phyloP scores from a whole-genome alignment of 129 eudicot species.

The Calendula officinalis region DNA sequence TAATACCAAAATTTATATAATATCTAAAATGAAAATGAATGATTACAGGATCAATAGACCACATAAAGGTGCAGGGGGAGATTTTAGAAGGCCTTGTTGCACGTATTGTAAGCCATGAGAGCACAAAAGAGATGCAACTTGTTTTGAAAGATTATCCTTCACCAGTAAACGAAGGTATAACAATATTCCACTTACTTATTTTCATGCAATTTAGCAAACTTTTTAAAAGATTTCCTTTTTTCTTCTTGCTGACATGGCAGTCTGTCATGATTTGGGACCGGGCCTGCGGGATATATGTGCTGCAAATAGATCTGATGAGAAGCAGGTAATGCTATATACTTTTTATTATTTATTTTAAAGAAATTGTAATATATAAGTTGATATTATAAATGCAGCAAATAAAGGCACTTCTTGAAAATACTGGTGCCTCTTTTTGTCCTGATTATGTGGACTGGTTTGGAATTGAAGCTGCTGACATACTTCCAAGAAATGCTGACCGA shows the following conservation, averaged over 20 bases:
- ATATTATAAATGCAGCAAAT: conserved; percentile 67
- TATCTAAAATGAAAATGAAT: conserved; percentile 2
- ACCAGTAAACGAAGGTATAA: conserved; percentile 64
- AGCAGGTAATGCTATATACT: conserved; percentile 47
- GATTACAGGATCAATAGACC: conserved; percentile 64
- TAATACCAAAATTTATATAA: conserved; percentile 5
- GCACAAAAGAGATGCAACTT: conserved; percentile 75
- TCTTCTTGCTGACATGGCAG: conserved; percentile 36
- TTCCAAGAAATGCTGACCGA: conserved; percentile 62
- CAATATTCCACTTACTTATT: background rate
- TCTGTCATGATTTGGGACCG: conserved; percentile 57
- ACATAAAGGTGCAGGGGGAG: conserved; percentile 88
- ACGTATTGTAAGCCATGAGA: conserved; percentile 81
- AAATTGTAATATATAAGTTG: conserved; percentile 5
- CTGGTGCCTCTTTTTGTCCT: conserved; percentile 89
- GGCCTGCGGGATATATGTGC: conserved; percentile 87
- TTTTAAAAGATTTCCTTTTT: background rate
- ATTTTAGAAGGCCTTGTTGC: conserved; percentile 96
- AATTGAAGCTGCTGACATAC: conserved; percentile 44
- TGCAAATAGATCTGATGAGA: conserved; percentile 88
- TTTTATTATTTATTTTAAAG: background rate
- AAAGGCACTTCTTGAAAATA: conserved; percentile 77
- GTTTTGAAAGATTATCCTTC: conserved; percentile 67
- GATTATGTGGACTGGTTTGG: conserved; percentile 84
- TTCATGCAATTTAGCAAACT: conserved; percentile 9